Base-by-base conservation (phyloP, 2,329 filamentous ascomycete genomes). In the Fusarium odoratissimum region DNA sequence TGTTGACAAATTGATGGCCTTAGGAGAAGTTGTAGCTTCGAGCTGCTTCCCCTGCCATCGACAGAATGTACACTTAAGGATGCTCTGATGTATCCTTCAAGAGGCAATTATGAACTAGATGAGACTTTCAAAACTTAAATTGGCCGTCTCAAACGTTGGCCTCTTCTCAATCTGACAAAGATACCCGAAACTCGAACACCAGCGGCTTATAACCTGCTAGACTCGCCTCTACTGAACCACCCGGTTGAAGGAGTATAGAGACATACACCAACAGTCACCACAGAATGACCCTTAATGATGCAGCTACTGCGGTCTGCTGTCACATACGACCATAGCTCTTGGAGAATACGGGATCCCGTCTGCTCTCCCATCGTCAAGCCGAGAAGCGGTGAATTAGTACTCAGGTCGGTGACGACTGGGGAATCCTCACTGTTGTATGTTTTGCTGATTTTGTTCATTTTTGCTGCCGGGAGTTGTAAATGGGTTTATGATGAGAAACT, bases 261-360 rank as follows among this genome's bases (percentile, higher is more conserved):
- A 25, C 25, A 6, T 25, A 25, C 5, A 25, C 25, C 25, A 25
- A 25, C 25, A 25, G 25, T 25, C 14, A 41, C 10, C 16, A 13
- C 16, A 23, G 16, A 12, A 14, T 31, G 13, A 5, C 23, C 23
- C 54, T 57, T n/a, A 8, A 35, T 57, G 6, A 8, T 28, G 23
- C 23, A 12, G 17, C 13, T n/a, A 19, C 9, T 4, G 13, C 19
- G 6, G 14, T 4, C 9, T 28, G 7, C 17, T 13, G 38, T n/a
- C 40, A 56, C 54, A 56, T 56, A 56, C 54, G 54, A 56, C 54
- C 38, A 56, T 56, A 56, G 54, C 38, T 56, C 54, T 56, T 28
- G 38, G 38, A 25, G 21, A 56, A 44, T 44, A 56, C 54, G 38
- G 54, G 54, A 56, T 56, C 54, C 54, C 54, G 38, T 56, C 42